Conservation (phyloP, 768 basidiomycete species). For the Tephrocybe rancida region DNA sequence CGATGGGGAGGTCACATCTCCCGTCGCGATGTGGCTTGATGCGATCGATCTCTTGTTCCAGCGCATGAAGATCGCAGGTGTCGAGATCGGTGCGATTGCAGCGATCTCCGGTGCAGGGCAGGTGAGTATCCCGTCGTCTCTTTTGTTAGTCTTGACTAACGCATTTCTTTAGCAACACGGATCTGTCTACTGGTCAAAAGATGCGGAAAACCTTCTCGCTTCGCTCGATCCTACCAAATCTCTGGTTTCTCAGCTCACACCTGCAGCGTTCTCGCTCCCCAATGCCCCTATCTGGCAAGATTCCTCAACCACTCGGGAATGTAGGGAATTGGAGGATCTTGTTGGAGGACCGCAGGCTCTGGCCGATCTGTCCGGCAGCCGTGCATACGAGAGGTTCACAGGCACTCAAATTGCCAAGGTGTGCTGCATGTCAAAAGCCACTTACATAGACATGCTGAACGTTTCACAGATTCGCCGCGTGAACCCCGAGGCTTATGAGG, state of each 20-base stretch:
- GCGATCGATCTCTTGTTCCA: constrained; percentile 79
- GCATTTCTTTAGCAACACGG: constrained; percentile 72
- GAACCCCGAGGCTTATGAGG: constrained; percentile 54
- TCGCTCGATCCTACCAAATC: constrained; percentile 51
- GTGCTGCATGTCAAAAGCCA: constrained; percentile 16
- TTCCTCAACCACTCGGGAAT: constrained; percentile 80
- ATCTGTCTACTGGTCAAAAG: constrained; percentile 78
- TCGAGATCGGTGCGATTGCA: constrained; percentile 58
- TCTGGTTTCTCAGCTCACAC: constrained; percentile 61
- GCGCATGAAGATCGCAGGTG: constrained; percentile 57
- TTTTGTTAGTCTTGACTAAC: not conserved
- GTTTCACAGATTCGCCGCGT: constrained; percentile 54
- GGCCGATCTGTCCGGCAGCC: constrained; percentile 77
- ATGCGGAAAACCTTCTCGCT: constrained; percentile 53
- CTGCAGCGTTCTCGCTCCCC: constrained; percentile 65
- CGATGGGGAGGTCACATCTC: constrained; percentile 76
- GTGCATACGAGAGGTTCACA: constrained; percentile 88
- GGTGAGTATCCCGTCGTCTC: constrained; percentile 37
- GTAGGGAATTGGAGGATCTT: constrained; percentile 62
- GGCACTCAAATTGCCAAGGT: constrained; percentile 84
- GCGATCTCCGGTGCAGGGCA: constrained; percentile 82
- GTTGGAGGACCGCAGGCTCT: constrained; percentile 73
- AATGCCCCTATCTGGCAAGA: constrained; percentile 91
- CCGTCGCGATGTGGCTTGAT: constrained; percentile 84
- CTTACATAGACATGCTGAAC: not conserved